Conservation (phyloP, 495 filamentous ascomycete genomes). For the Ramalina peruviana region DNA sequence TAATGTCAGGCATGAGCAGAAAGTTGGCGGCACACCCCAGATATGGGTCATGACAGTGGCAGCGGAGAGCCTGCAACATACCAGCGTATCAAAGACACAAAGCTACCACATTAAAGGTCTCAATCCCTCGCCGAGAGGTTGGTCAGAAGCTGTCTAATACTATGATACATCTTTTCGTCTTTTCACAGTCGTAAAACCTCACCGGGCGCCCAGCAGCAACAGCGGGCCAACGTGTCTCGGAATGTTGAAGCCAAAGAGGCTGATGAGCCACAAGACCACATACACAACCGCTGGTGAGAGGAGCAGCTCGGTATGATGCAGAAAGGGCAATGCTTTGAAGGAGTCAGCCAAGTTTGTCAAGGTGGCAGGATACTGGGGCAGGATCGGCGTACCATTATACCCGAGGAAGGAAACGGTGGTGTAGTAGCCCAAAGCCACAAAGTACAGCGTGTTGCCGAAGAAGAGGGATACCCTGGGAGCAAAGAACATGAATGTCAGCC, state of each 20-base stretch:
- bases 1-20: too few relatives aligned
- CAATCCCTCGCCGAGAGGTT: too few relatives aligned
- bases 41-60: too few relatives aligned
- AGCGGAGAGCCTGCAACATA: too few relatives aligned
- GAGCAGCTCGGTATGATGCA: slow-evolving; percentile 60
- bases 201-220: slow-evolving; percentile 17
- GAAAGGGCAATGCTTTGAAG: slow-evolving; percentile 46
- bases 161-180: slow-evolving; percentile 7
- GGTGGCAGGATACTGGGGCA: not conserved
- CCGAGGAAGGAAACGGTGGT: slow-evolving; percentile 61
- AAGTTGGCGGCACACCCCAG: too few relatives aligned
- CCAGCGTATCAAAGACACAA: too few relatives aligned
- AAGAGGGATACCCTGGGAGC: slow-evolving; percentile 43
- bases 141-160: not conserved
- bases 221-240: slow-evolving; percentile 37
- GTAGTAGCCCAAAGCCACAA: slow-evolving; percentile 56
- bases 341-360: slow-evolving; percentile 6
- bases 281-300: slow-evolving; percentile 48
- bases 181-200: not conserved
- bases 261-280: slow-evolving; percentile 47
- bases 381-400: slow-evolving; percentile 40
- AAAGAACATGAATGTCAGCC: not conserved
- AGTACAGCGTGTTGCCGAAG: slow-evolving; percentile 57
- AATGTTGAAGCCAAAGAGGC: slow-evolving; percentile 43
- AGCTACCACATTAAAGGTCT: too few relatives aligned